These are phyloP conservation scores for Lagenaria siceraria DNA, from an alignment of 306 rosid genomes.

Conservation along the genomic window DNA sequence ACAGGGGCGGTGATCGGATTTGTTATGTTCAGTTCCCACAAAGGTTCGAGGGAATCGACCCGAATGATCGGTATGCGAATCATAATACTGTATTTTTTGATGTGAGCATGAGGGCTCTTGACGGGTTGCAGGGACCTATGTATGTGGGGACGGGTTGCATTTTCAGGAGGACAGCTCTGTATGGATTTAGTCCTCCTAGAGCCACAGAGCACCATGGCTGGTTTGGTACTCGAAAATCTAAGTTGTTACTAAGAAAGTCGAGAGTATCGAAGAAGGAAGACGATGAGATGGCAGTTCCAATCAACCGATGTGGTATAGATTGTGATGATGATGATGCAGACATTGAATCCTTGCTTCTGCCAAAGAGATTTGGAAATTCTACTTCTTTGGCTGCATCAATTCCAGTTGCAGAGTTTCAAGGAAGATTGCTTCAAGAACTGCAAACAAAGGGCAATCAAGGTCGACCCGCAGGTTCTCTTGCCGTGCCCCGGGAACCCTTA, in stretches of 20 bases:
- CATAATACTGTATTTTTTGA: slow-evolving; percentile 86
- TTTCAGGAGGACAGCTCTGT: slow-evolving; percentile 73
- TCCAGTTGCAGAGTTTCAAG: slow-evolving; percentile 78
- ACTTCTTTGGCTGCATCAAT: slow-evolving; percentile 54
- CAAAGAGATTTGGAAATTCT: slow-evolving; percentile 71
- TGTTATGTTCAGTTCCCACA: slow-evolving; percentile 84
- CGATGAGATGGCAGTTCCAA: slow-evolving; percentile 42
- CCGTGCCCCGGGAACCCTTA: slow-evolving; percentile 67
- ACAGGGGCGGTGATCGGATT: slow-evolving; percentile 74
- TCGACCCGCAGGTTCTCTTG: slow-evolving; percentile 76
- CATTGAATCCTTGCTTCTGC: slow-evolving; percentile 67
- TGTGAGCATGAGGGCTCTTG: slow-evolving; percentile 82
- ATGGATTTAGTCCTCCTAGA: slow-evolving; percentile 82
- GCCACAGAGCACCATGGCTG: slow-evolving; percentile 80
- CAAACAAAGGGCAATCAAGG: slow-evolving; percentile 48
- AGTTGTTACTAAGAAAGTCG: slow-evolving; percentile 44
- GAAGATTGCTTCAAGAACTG: slow-evolving; percentile 60
- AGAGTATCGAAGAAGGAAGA: slow-evolving; percentile 41
- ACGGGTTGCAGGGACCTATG: slow-evolving; percentile 83
- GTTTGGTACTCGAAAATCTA: slow-evolving; percentile 49
- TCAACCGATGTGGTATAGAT: slow-evolving; percentile 22
- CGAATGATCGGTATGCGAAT: slow-evolving; percentile 68
- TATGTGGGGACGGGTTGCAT: slow-evolving; percentile 86
- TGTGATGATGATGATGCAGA: slow-evolving; percentile 61
- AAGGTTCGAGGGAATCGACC: slow-evolving; percentile 81